These are phyloP conservation scores for Kodamaea nitidulidarum DNA, from an alignment of 805 yeast species.

Conservation along the genomic window DNA sequence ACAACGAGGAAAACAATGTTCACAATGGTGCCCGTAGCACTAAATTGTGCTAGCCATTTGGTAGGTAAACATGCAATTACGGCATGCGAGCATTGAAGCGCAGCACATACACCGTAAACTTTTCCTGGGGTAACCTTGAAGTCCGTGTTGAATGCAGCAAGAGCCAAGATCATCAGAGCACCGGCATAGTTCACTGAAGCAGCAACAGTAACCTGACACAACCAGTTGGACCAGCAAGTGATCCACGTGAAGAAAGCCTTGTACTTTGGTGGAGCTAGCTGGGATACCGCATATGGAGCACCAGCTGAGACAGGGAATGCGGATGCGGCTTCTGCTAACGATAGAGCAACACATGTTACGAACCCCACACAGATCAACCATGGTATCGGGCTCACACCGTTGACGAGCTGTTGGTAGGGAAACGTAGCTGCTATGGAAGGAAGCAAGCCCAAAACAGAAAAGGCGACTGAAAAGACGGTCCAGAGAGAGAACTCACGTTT, in stretches of 20 bases:
- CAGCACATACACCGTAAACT: slow-evolving; percentile 47
- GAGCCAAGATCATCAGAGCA: slow-evolving; percentile 54
- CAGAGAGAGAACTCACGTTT: slow-evolving; percentile 54
- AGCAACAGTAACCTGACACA: slow-evolving; percentile 59
- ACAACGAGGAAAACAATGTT: slow-evolving; percentile 49
- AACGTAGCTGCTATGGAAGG: slow-evolving; percentile 63
- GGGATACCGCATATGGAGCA: slow-evolving; percentile 63
- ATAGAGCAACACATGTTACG: slow-evolving; percentile 53
- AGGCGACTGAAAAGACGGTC: slow-evolving; percentile 59
- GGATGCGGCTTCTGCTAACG: slow-evolving; percentile 62
- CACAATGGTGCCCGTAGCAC: slow-evolving; percentile 45
- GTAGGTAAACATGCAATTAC: slow-evolving; percentile 53
- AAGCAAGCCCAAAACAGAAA: slow-evolving; percentile 59
- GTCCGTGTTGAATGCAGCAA: slow-evolving; percentile 37
- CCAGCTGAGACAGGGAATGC: slow-evolving; percentile 70
- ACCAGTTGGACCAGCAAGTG: slow-evolving; percentile 62
- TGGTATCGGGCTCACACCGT: slow-evolving; percentile 60
- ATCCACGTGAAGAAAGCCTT: slow-evolving; percentile 57
- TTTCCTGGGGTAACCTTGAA: slow-evolving; percentile 48
- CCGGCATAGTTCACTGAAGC: slow-evolving; percentile 58
- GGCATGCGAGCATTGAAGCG: slow-evolving; percentile 46
- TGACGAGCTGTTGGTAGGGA: slow-evolving; percentile 54
- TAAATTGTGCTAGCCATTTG: slow-evolving; percentile 49
- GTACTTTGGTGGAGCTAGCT: slow-evolving; percentile 52
- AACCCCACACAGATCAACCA: slow-evolving; percentile 56